Percentiles rank a stretch among this genome's conserved stretches.
phyloP scores from a whole-genome alignment of 129 eudicot genomes.

The Flaveria ramosissima region DNA sequence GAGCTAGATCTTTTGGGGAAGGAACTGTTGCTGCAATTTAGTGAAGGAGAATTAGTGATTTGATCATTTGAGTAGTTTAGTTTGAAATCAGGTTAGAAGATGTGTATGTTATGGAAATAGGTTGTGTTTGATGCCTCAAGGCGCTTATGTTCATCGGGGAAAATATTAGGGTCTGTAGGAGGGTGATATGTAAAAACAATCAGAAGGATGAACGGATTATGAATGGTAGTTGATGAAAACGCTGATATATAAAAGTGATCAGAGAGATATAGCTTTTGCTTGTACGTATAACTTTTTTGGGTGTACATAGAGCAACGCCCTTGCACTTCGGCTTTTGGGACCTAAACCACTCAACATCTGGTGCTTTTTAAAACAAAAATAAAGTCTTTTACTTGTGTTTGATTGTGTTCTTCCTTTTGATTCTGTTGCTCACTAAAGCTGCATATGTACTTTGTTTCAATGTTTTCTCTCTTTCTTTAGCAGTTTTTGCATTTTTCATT shows the following conservation, averaged over 20 bases:
- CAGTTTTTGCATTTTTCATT: neutral
- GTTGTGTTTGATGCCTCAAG: neutral
- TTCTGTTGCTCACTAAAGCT: conserved; percentile 17
- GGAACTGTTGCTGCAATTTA: neutral
- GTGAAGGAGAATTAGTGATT: no score
- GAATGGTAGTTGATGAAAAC: neutral
- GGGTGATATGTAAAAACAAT: neutral
- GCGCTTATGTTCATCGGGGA: neutral
- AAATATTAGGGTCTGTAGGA: neutral
- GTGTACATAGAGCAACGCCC: neutral
- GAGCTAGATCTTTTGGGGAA: conserved; percentile 3
- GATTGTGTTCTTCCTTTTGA: conserved; percentile 5
- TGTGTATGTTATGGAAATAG: neutral
- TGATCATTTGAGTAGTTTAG: no score
- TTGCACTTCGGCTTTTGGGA: neutral
- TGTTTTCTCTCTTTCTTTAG: neutral
- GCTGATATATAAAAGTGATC: neutral
- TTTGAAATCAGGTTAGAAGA: neutral
- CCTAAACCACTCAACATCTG: neutral
- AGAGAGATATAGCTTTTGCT: neutral
- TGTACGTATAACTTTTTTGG: neutral
- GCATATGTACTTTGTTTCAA: neutral
- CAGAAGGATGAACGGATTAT: neutral
- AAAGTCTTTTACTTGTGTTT: neutral
- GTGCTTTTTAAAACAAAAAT: neutral